phyloP scores from a whole-genome alignment of 192 early-diverging fungal genomes.

The Coemansia sp. region DNA sequence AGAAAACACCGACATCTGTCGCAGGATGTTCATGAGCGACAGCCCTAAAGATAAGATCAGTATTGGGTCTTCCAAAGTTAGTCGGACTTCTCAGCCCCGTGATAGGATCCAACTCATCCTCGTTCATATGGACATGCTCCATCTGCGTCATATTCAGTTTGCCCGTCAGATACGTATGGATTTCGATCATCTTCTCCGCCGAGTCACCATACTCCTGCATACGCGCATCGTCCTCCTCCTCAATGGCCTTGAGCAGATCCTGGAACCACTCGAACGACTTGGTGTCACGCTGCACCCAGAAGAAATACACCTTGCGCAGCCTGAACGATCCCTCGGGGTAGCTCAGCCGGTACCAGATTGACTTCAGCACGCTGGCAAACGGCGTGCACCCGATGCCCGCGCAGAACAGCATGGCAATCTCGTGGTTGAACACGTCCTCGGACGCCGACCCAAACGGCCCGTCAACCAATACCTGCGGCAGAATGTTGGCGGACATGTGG shows the following conservation, averaged over 20 bases:
- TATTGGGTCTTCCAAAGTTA: constrained; percentile 82
- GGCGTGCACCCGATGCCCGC: constrained; percentile 88
- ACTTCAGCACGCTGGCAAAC: constrained; percentile 82
- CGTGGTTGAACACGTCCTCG: constrained; percentile 85
- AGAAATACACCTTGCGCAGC: constrained; percentile 85
- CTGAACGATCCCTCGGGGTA: constrained; percentile 56
- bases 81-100: constrained; percentile 78
- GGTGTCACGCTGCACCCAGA: constrained; percentile 86
- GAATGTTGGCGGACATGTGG: constrained; percentile 43
- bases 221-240: constrained; percentile 70
- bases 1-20: constrained; percentile 86
- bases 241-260: constrained; percentile 79
- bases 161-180: constrained; percentile 79
- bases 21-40: constrained; percentile 67
- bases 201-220: constrained; percentile 20
- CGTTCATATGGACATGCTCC: constrained; percentile 59
- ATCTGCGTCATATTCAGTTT: constrained; percentile 62
- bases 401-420: constrained; percentile 76
- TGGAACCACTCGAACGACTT: constrained; percentile 90
- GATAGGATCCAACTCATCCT: constrained; percentile 68
- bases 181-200: constrained; percentile 72
- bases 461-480: constrained; percentile 77
- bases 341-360: constrained; percentile 75
- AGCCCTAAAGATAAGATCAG: constrained; percentile 72
- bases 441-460: constrained; percentile 80